Percentiles rank a stretch among this genome's conserved stretches.
These are phyloP conservation scores for Flagelloscypha sp. DNA, from an alignment of 768 basidiomycete genomes.

Conservation along the genomic window DNA sequence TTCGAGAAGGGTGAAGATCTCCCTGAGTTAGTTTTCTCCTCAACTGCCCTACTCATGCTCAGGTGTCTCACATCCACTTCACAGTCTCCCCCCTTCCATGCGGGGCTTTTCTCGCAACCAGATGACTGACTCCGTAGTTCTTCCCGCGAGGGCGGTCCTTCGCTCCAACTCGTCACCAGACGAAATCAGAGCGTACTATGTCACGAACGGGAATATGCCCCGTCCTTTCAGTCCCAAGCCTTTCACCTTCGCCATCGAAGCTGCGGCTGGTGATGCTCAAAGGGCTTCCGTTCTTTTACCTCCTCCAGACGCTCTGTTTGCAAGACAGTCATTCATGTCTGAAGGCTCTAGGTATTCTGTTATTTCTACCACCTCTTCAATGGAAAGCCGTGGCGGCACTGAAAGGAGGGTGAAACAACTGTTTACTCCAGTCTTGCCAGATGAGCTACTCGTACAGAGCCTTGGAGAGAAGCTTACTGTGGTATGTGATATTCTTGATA, in stretches of 20 bases:
- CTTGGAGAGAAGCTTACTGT: constrained; percentile 55
- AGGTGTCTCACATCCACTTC: neutral
- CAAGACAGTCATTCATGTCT: constrained; percentile 25
- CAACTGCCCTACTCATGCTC: neutral
- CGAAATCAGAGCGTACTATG: constrained; percentile 37
- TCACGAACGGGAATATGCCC: constrained; percentile 32
- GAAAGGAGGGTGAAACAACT: constrained; percentile 53
- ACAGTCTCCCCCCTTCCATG: constrained; percentile 2
- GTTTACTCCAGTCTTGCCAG: constrained; percentile 64
- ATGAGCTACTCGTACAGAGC: constrained; percentile 52
- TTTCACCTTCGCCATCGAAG: constrained; percentile 31
- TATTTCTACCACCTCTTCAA: constrained; percentile 28
- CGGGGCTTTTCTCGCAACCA: constrained; percentile 32
- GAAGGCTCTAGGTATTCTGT: constrained; percentile 32
- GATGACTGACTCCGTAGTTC: constrained; percentile 36
- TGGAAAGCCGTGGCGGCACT: constrained; percentile 25
- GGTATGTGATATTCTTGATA: no score
- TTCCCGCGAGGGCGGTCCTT: constrained; percentile 44
- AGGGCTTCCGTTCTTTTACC: constrained; percentile 9
- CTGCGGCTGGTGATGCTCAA: constrained; percentile 6
- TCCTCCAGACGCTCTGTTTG: constrained; percentile 15
- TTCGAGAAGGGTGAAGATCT: constrained; percentile 16
- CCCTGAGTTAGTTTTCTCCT: constrained; percentile 15
- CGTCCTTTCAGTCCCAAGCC: constrained; percentile 31
- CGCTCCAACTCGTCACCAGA: constrained; percentile 27